A percentile compares a stretch with the other conserved stretches of the same genome.
Evolutionary conservation across 768 basidiomycete species (phyloP).

Genomic region (Pholiota molesta): DNA sequence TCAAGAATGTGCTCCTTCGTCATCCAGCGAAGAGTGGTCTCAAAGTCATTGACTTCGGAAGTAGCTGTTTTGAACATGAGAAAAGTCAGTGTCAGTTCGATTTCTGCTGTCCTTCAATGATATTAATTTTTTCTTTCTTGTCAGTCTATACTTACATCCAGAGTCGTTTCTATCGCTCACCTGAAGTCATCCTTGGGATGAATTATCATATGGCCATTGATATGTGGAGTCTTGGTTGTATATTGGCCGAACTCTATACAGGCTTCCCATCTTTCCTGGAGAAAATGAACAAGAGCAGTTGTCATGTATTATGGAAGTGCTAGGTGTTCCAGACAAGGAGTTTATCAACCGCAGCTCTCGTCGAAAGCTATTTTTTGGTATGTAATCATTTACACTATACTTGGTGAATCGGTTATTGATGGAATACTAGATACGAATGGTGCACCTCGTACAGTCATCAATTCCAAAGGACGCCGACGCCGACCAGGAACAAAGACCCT

Average conservation of each 20-base stretch:
- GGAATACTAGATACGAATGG: slow-evolving; percentile 78
- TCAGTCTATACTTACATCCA: slow-evolving; percentile 99
- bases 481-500: slow-evolving; percentile 91
- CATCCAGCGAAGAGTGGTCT: slow-evolving; percentile 96
- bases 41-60: slow-evolving; percentile 99
- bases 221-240: slow-evolving; percentile 99
- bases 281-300: slow-evolving; percentile 99
- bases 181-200: slow-evolving; percentile 98
- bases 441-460: slow-evolving; percentile 90
- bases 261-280: slow-evolving; percentile 98
- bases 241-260: slow-evolving; percentile 94
- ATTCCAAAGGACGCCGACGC: slow-evolving; percentile 93
- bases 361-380: slow-evolving; percentile 96
- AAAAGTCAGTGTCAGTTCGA: slow-evolving; percentile 83
- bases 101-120: slow-evolving; percentile 3
- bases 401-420: not conserved
- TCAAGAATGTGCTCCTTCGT: slow-evolving; percentile 88
- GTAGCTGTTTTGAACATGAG: slow-evolving; percentile 97
- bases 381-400: slow-evolving; percentile 20
- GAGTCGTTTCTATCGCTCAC: slow-evolving; percentile 99
- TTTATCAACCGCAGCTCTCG: slow-evolving; percentile 93
- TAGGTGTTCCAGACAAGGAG: slow-evolving; percentile 94
- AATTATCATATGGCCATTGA: slow-evolving; percentile 99
- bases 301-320: slow-evolving; percentile 98
- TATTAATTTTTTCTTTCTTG: slow-evolving; percentile 9